Conservation (phyloP, 805 yeast species). For the Hanseniaspora vineae region DNA sequence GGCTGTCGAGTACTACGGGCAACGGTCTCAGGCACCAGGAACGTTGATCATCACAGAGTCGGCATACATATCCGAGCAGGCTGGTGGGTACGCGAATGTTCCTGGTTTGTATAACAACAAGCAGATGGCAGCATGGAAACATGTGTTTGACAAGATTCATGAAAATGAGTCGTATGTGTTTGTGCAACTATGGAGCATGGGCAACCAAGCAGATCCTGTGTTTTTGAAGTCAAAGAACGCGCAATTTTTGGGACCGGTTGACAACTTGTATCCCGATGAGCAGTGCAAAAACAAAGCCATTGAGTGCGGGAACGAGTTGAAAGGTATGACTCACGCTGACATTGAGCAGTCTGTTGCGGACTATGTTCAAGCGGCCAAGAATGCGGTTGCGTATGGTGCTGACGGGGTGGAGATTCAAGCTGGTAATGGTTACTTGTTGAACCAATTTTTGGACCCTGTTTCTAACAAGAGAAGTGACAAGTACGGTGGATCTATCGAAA, state of each 20-base stretch:
- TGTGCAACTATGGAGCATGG: slow-evolving; percentile 41
- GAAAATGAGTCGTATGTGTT: slow-evolving; percentile 32
- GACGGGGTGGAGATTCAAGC: slow-evolving; percentile 59
- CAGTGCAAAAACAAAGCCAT: slow-evolving; percentile 24
- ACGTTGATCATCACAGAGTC: slow-evolving; percentile 52
- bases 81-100: slow-evolving; percentile 30
- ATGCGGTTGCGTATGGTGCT: slow-evolving; percentile 25
- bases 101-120: slow-evolving; percentile 39
- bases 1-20: slow-evolving; percentile 39
- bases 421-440: slow-evolving; percentile 56
- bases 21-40: slow-evolving; percentile 43
- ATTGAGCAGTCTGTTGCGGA: slow-evolving; percentile 29
- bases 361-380: slow-evolving; percentile 34
- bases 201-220: slow-evolving; percentile 30
- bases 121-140: slow-evolving; percentile 38
- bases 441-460: slow-evolving; percentile 39
- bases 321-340: slow-evolving; percentile 16
- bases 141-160: slow-evolving; percentile 37
- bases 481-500: slow-evolving; percentile 43
- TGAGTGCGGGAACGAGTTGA: slow-evolving; percentile 18
- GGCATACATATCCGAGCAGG: slow-evolving; percentile 31
- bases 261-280: slow-evolving; percentile 23
- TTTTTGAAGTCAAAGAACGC: slow-evolving; percentile 25
- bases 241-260: slow-evolving; percentile 30
- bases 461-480: slow-evolving; percentile 37